Percentiles rank a stretch among this genome's conserved stretches.
Conservation (phyloP, 139 green algal genomes). For the Chlamydomonas applanata region DNA sequence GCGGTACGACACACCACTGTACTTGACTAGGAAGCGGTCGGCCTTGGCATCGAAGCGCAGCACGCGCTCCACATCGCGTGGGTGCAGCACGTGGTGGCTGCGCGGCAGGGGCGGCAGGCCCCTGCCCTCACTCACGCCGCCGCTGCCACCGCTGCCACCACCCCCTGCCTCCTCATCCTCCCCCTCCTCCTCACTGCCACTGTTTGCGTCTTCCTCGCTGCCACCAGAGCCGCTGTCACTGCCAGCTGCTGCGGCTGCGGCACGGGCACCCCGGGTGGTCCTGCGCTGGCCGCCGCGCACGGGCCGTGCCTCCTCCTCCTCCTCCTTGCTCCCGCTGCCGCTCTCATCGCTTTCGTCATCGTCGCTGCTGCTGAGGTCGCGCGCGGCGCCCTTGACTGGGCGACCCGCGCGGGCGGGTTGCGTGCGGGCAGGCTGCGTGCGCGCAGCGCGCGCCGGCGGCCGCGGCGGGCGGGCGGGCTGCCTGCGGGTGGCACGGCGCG, state of each 20-base stretch:
- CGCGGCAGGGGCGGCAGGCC: background rate
- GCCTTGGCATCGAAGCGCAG: constrained; percentile 21
- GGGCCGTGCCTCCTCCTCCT: background rate
- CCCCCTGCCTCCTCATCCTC: background rate
- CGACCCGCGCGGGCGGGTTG: no score
- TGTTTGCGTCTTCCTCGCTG: background rate
- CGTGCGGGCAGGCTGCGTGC: no score
- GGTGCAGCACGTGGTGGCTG: background rate
- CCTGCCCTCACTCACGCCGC: background rate
- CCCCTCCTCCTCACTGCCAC: background rate
- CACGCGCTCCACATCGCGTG: constrained; percentile 1
- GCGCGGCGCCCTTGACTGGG: no score
- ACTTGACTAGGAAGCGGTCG: constrained; percentile 52
- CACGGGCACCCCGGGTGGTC: background rate
- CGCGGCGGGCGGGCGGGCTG: background rate
- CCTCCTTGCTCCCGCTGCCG: background rate
- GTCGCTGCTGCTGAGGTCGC: no score
- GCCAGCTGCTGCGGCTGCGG: background rate
- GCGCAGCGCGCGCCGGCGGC: background rate
- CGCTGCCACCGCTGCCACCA: background rate
- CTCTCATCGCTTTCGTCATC: background rate
- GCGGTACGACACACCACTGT: constrained; percentile 59
- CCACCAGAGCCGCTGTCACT: no score
- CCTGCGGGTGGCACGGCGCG: background rate
- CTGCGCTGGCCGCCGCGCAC: background rate